Evolutionary conservation across 495 filamentous ascomycete genomes (phyloP), one percentile per base, ranked within the genome.

Genomic region (Penicillium flavigenum): DNA sequence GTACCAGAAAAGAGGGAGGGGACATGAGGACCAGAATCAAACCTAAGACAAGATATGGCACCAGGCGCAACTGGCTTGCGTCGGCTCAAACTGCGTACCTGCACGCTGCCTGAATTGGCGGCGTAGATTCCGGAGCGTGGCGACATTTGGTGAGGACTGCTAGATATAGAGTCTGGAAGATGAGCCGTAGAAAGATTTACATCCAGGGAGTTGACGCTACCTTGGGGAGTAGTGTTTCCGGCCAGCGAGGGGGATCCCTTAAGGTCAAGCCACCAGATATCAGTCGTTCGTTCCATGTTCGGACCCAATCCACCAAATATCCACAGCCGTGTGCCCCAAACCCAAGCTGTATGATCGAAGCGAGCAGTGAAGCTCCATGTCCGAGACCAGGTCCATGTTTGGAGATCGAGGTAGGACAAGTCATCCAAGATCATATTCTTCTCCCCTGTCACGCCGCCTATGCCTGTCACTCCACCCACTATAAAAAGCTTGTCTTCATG

Each of bases 401-500:
- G 96, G 52, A 98, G 78, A 67, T 98, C 94, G 44, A 98, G 81
- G 70, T 95, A 98, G 71, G 90, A 94, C 54, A 98, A 88, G 68
- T 98, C 94, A 61, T 98, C 93, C 32, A 96, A 78, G 20, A 96
- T 91, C 56, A 88, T 85, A 64, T 87, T 95, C 58, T 92, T 90
- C 56, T 91, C 88, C 1, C 89, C 91, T 11, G 88, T 91, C 48
- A 96, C 86, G 8, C 94, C 94, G 48, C 95, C 94, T 41, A 94
- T 80, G 54, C 89, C 91, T 14, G 88, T 91, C 50, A 97, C 86
- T 9, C 95, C 94, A 47, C 95, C 94, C 42, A 94, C 79, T 56
- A 98, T 88, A 68, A 96, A 98, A 4, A 98, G 79, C 67, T 97
- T 97, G 71, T 98, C 92, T 58, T 98, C 93, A 64, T 98, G 87